These are phyloP conservation scores for Botrytis cinerea DNA, from an alignment of 2,329 filamentous ascomycete genomes.

Conservation along the genomic window DNA sequence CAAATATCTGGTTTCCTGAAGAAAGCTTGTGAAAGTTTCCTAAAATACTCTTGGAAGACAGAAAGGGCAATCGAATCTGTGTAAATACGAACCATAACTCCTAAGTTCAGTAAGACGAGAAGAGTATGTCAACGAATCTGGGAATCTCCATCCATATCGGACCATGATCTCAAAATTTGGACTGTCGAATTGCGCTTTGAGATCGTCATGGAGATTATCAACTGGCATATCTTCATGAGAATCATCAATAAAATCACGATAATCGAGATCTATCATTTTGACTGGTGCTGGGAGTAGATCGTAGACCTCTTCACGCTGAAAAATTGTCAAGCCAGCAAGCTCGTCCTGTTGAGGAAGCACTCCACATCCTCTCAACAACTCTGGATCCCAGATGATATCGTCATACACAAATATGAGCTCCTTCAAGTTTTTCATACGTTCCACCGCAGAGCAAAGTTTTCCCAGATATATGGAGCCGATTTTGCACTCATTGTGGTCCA, in stretches of 20 bases:
- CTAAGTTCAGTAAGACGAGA: background rate
- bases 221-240: background rate
- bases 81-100: background rate
- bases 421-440: background rate
- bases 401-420: background rate
- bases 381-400: fast-evolving
- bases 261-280: fast-evolving
- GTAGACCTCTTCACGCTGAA: background rate
- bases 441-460: background rate
- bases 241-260: background rate
- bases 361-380: background rate
- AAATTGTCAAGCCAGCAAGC: background rate
- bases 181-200: background rate
- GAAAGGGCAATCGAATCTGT: too few species aligned
- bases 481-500: fast-evolving
- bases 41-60: background rate
- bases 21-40: background rate
- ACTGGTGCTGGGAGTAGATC: background rate
- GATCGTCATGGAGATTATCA: fast-evolving
- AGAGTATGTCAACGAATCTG: background rate
- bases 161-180: background rate
- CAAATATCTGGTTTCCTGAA: background rate
- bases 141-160: background rate
- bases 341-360: background rate
- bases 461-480: fast-evolving